A percentile compares a stretch with the other conserved stretches of the same genome.
Evolutionary conservation across 2,329 filamentous ascomycete genomes (phyloP).

Genomic region (Colletotrichum acutatum): DNA sequence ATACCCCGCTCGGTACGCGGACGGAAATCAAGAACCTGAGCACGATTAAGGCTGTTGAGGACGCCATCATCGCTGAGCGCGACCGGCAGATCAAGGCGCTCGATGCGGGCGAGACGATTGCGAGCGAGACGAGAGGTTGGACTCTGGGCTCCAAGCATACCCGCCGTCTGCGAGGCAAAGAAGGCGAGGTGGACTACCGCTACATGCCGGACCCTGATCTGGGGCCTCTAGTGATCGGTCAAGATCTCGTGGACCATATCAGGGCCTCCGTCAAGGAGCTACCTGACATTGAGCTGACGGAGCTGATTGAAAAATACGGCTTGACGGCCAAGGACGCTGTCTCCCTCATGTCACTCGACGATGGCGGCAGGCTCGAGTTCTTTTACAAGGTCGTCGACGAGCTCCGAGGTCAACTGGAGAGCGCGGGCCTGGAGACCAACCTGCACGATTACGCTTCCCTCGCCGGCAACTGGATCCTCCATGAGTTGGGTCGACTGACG

Average conservation of each 20-base stretch:
- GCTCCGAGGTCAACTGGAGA: constrained; percentile 45
- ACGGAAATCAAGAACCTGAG: constrained; percentile 98
- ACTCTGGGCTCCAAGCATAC: constrained; percentile 87
- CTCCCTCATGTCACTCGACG: constrained; percentile 80
- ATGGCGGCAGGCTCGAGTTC: constrained; percentile 83
- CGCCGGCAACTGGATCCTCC: constrained; percentile 75
- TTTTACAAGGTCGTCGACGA: constrained; percentile 74
- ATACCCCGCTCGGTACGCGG: constrained; percentile 75
- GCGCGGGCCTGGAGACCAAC: constrained; percentile 32
- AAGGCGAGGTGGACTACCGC: constrained; percentile 96
- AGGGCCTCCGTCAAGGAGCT: constrained; percentile 71
- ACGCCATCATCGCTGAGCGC: constrained; percentile 91
- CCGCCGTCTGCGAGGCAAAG: constrained; percentile 85
- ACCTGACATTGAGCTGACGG: constrained; percentile 76
- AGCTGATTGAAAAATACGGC: constrained; percentile 71
- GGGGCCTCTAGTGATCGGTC: constrained; percentile 78
- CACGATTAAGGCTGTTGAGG: constrained; percentile 94
- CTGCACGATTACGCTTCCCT: constrained; percentile 56
- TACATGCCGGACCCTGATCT: constrained; percentile 99
- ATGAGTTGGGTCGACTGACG: constrained; percentile 78
- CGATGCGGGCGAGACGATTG: constrained; percentile 77
- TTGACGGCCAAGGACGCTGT: constrained; percentile 86
- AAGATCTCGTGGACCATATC: constrained; percentile 75
- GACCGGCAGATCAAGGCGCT: constrained; percentile 87
- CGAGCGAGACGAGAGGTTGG: constrained; percentile 94